These are phyloP conservation scores for Alternaria arbusti DNA, from an alignment of 2,329 filamentous ascomycete species.

Conservation along the genomic window DNA sequence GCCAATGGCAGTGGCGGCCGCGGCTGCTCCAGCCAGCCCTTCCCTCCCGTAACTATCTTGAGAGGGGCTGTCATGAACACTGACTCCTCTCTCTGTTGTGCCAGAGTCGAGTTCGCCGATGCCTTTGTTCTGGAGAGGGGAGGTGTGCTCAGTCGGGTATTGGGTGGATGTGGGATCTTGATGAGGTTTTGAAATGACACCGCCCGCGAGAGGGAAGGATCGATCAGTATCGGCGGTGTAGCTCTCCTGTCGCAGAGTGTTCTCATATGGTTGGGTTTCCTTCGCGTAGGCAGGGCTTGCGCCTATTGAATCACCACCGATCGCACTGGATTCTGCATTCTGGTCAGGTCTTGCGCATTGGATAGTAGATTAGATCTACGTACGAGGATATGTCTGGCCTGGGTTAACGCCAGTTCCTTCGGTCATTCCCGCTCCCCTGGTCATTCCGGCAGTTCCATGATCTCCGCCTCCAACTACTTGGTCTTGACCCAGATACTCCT, in stretches of 20 bases:
- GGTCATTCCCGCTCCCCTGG: not conserved
- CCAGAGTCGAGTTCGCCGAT: constrained; percentile 18
- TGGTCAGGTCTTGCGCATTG: constrained; percentile 11
- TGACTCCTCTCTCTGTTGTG: constrained; percentile 27
- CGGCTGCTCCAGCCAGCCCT: constrained; percentile 40
- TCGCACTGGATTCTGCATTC: constrained; percentile 8
- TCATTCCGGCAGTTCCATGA: constrained; percentile 16
- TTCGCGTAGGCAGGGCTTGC: not conserved
- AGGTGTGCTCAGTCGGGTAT: constrained; percentile 9
- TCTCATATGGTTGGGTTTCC: constrained; percentile 14
- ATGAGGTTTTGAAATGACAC: constrained; percentile 26
- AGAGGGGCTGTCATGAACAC: constrained; percentile 12
- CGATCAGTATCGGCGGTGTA: constrained; percentile 34
- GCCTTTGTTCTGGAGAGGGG: constrained; percentile 1
- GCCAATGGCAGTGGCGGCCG: constrained; percentile 27
- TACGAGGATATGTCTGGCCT: constrained; percentile 22
- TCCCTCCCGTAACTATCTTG: constrained; percentile 28
- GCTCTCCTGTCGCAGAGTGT: constrained; percentile 18
- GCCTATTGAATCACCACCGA: constrained; percentile 2
- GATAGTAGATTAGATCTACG: constrained; percentile 19
- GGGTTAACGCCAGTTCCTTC: constrained; percentile 6
- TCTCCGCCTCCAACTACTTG: constrained; percentile 27
- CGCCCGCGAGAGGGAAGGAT: constrained; percentile 47
- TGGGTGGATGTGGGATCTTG: not conserved
- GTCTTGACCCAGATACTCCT: constrained; percentile 16